phyloP scores from a whole-genome alignment of 257 asterid genomes.

The Echium plantagineum region DNA sequence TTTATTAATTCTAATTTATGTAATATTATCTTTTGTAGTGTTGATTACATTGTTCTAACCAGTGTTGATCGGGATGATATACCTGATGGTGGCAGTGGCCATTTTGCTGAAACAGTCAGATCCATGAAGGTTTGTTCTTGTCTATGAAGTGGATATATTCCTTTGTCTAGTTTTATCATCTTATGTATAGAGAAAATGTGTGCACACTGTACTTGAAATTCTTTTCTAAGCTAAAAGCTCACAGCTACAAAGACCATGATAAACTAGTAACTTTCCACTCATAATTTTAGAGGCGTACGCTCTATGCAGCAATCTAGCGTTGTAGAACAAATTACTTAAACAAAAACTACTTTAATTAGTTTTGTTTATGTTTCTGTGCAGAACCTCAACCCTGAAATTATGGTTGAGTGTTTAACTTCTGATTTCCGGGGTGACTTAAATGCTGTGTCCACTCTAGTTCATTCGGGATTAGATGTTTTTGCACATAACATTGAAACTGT shows the following conservation, averaged over 20 bases:
- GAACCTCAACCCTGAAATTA: conserved; percentile 77
- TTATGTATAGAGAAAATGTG: too few relatives aligned
- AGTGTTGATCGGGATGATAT: conserved; percentile 95
- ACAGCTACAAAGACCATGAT: neutral
- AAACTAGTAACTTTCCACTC: too few relatives aligned
- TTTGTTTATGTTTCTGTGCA: conserved; percentile 23
- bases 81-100: conserved; percentile 96
- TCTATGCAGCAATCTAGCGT: neutral
- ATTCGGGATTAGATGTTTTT: conserved; percentile 89
- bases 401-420: conserved; percentile 94
- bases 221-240: neutral
- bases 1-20: neutral
- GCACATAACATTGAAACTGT: conserved; percentile 95
- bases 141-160: neutral
- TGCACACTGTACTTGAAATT: too few relatives aligned
- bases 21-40: conserved; percentile 36
- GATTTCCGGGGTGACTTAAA: conserved; percentile 88
- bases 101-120: conserved; percentile 90
- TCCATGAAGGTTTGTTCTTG: conserved; percentile 61
- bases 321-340: neutral
- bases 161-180: neutral
- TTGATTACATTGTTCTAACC: conserved; percentile 90
- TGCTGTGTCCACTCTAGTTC: conserved; percentile 66
- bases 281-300: neutral
- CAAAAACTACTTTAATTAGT: conserved; percentile 9